Percentiles rank a stretch among this genome's conserved stretches.
These are phyloP conservation scores for Phaffia tasmanica DNA, from an alignment of 768 basidiomycete species.

Conservation along the genomic window DNA sequence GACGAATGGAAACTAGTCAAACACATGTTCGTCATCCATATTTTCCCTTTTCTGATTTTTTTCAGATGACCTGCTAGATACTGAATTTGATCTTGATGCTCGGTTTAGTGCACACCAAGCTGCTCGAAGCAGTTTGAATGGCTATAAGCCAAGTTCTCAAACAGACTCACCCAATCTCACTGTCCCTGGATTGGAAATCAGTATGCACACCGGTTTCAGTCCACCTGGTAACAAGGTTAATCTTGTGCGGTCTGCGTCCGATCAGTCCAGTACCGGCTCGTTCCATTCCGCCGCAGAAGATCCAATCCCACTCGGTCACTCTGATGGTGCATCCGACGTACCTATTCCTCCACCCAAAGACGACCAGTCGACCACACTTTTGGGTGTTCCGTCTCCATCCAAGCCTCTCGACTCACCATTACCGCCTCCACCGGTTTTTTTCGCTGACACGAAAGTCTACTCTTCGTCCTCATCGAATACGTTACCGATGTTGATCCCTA, in stretches of 20 bases:
- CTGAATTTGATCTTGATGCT: neutral
- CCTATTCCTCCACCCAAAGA: neutral
- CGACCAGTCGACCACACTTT: neutral
- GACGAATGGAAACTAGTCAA: slow-evolving; percentile 15
- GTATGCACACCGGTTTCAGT: slow-evolving; percentile 11
- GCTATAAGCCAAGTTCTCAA: neutral
- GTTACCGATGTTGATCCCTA: neutral
- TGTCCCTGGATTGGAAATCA: slow-evolving; percentile 19
- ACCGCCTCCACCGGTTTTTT: neutral
- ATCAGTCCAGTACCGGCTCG: slow-evolving; percentile 6
- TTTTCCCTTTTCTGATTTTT: too few species aligned
- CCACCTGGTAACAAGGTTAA: neutral
- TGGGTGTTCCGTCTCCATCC: too few species aligned
- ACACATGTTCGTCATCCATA: slow-evolving; percentile 5
- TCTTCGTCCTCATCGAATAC: slow-evolving; percentile 1
- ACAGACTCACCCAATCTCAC: neutral
- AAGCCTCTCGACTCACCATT: neutral
- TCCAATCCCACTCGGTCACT: neutral
- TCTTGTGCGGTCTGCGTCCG: neutral
- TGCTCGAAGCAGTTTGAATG: slow-evolving; percentile 4
- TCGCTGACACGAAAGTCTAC: neutral
- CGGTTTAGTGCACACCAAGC: slow-evolving; percentile 21
- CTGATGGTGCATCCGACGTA: neutral
- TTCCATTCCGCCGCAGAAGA: slow-evolving; percentile 19
- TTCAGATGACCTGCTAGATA: too few species aligned